These are phyloP conservation scores for Fraxinus paxiana DNA, from an alignment of 305 asterid species.

Conservation along the genomic window DNA sequence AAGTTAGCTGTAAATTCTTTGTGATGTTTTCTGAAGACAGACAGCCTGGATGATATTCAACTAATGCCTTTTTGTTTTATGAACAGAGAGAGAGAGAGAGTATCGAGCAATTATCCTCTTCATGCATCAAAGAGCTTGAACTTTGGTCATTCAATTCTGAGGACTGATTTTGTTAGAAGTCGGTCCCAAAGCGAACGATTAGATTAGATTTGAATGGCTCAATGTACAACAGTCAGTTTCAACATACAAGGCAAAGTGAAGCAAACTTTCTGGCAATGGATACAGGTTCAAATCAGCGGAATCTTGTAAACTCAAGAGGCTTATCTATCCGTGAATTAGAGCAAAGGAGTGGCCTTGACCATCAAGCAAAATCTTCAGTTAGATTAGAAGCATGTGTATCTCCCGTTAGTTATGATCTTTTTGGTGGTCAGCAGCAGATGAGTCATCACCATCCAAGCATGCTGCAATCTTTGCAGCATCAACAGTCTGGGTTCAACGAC, in stretches of 20 bases:
- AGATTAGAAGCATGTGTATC: conserved; percentile 54
- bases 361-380: conserved; percentile 51
- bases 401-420: conserved; percentile 65
- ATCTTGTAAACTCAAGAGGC: conserved; percentile 47
- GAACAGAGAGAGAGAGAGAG: conserved; percentile 55
- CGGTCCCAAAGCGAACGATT: conserved; percentile 53
- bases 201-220: conserved; percentile 57
- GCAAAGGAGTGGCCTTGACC: conserved; percentile 54
- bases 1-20: neutral
- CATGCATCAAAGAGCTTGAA: conserved; percentile 55
- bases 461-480: conserved; percentile 67
- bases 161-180: conserved; percentile 53
- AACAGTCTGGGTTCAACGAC: conserved; percentile 62
- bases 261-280: conserved; percentile 58
- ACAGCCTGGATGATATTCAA: neutral
- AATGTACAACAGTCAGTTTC: conserved; percentile 53
- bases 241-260: conserved; percentile 56
- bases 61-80: conserved; percentile 11
- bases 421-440: conserved; percentile 82
- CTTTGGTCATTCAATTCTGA: conserved; percentile 46
- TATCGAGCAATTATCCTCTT: conserved; percentile 47
- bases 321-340: conserved; percentile 52
- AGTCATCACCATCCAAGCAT: conserved; percentile 60
- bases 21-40: neutral
- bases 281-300: conserved; percentile 51